Conservation (phyloP, 208 protist genomes). For the Trypanosoma boissoni region DNA sequence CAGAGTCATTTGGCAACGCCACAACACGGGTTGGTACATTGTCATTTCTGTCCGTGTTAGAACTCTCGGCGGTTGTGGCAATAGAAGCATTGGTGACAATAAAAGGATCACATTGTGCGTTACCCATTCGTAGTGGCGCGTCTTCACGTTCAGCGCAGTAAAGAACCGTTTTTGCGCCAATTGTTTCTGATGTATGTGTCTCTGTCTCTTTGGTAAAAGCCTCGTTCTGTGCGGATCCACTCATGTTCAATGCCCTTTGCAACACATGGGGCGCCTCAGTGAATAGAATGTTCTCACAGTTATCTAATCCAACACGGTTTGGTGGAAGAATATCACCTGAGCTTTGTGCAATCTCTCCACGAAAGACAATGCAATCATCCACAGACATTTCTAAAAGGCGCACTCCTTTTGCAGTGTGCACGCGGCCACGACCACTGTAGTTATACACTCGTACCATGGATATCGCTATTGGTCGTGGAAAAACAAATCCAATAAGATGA, state of each 20-base stretch:
- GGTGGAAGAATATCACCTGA: constrained; percentile 35
- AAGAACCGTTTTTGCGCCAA: constrained; percentile 20
- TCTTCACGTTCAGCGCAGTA: constrained; percentile 2
- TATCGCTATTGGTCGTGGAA: constrained; percentile 46
- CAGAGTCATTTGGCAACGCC: too few species aligned
- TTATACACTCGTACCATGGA: constrained; percentile 88
- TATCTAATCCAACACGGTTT: constrained; percentile 28
- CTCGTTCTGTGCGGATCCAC: too few species aligned
- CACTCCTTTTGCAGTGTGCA: constrained; percentile 79
- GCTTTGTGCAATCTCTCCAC: constrained; percentile 69
- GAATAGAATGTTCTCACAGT: constrained; percentile 81
- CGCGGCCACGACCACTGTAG: constrained; percentile 89
- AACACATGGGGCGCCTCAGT: constrained; percentile 42
- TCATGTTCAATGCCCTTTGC: constrained; percentile 20
- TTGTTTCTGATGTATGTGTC: too few species aligned
- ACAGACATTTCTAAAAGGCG: constrained; percentile 77
- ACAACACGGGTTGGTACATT: too few species aligned
- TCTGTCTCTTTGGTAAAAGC: too few species aligned
- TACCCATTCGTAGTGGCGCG: constrained; percentile 6
- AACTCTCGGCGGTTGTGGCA: too few species aligned
- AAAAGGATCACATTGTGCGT: too few species aligned
- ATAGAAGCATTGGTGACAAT: too few species aligned
- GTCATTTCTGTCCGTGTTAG: too few species aligned
- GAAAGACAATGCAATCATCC: constrained; percentile 73
- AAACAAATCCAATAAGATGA: constrained; percentile 70